A percentile compares a stretch with the other conserved stretches of the same genome.
Conservation (phyloP, 768 basidiomycete genomes). For the Phaeolepiota aurea region DNA sequence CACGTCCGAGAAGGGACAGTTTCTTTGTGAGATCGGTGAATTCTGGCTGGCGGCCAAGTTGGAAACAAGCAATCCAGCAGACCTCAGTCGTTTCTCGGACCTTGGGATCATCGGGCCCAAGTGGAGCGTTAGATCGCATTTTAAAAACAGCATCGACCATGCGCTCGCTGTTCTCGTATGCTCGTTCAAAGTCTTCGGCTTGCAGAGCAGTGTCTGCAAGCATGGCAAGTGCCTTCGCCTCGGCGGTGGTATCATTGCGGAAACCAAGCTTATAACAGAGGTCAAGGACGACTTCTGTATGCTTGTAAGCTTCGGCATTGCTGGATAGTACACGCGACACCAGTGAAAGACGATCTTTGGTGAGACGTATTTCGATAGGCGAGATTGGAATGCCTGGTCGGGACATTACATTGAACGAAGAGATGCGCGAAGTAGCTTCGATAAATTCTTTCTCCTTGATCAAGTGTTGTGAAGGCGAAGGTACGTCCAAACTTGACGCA, state of each 20-base stretch:
- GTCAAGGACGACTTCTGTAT: conserved; percentile 87
- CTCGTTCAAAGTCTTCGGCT: conserved; percentile 68
- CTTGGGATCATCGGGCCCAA: conserved; percentile 25
- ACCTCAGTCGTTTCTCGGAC: conserved; percentile 64
- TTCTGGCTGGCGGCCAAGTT: conserved; percentile 77
- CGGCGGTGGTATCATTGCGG: conserved; percentile 61
- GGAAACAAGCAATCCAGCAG: conserved; percentile 86
- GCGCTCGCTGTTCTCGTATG: conserved; percentile 60
- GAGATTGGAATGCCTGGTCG: conserved; percentile 70
- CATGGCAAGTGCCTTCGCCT: conserved; percentile 84
- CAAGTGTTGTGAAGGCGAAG: conserved; percentile 53
- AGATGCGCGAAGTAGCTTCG: conserved; percentile 91
- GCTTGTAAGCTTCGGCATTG: conserved; percentile 83
- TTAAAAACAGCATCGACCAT: conserved; percentile 62
- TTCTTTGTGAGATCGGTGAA: conserved; percentile 62
- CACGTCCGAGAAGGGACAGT: conserved; percentile 65
- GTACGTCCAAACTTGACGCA: conserved; percentile 62
- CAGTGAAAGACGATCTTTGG: conserved; percentile 82
- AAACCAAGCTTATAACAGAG: conserved; percentile 85
- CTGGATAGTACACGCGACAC: conserved; percentile 79
- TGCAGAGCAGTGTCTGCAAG: conserved; percentile 82
- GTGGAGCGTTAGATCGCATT: conserved; percentile 27
- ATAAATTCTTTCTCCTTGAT: conserved; percentile 82
- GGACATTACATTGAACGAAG: conserved; percentile 83
- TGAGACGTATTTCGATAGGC: conserved; percentile 89